Evolutionary conservation across 2,329 filamentous ascomycete species (phyloP).

Genomic region (Colletotrichum cordylinicola): DNA sequence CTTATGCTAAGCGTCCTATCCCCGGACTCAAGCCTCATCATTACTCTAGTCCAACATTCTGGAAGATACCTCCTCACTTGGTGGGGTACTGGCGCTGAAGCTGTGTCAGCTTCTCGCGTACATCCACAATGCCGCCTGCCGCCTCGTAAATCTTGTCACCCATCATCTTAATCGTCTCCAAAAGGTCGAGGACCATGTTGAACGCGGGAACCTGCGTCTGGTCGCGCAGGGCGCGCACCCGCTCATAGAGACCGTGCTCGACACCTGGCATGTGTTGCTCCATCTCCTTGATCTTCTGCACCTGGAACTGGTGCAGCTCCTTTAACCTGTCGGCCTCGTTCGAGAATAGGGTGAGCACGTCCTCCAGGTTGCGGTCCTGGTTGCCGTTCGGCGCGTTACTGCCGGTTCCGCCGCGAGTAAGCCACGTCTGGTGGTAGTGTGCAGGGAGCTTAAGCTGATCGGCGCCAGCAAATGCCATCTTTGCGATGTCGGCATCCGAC

Average conservation of each 20-base stretch:
- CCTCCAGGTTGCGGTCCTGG: conserved; percentile 42
- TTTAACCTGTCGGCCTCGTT: conserved; percentile 27
- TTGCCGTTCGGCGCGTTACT: conserved; percentile 36
- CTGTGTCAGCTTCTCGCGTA: conserved; percentile 27
- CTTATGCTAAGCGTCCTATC: background rate
- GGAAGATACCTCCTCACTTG: conserved; percentile 32
- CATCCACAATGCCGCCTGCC: conserved; percentile 20
- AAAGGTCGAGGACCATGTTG: conserved; percentile 21
- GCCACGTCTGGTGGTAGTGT: conserved; percentile 55
- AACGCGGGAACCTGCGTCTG: conserved; percentile 22
- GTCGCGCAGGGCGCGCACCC: conserved; percentile 23
- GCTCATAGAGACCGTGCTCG: conserved; percentile 49
- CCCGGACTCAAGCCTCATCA: background rate
- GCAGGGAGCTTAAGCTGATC: conserved; percentile 76
- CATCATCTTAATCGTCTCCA: conserved; percentile 26
- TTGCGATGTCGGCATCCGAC: conserved; percentile 72
- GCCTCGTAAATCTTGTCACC: conserved; percentile 24
- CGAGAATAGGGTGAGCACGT: conserved; percentile 22
- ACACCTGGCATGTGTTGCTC: conserved; percentile 54
- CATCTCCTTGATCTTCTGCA: conserved; percentile 41
- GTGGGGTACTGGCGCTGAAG: conserved; percentile 24
- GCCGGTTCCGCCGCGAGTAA: conserved; percentile 39
- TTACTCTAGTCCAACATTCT: background rate
- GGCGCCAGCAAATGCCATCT: conserved; percentile 74
- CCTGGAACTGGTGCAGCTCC: conserved; percentile 46